Evolutionary conservation across 202 grass and related monocot genomes (phyloP).

Genomic region (Digitaria exilis): DNA sequence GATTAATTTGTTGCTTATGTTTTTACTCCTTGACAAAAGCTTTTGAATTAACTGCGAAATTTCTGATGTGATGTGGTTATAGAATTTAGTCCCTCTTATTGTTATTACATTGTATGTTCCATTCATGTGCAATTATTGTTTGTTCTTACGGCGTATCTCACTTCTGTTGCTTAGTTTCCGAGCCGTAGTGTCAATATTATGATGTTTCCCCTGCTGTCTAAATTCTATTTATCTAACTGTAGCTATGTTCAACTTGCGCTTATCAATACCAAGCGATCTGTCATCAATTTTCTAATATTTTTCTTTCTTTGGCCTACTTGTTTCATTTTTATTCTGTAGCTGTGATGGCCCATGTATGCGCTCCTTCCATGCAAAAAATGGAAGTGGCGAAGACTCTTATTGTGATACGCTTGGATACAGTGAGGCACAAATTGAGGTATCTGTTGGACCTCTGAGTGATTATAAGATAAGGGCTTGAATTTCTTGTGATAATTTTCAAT

Average conservation of each 20-base stretch:
- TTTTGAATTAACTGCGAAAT: not conserved
- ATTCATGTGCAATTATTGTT: not conserved
- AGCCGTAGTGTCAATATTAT: not conserved
- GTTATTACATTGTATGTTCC: slow-evolving; percentile 30
- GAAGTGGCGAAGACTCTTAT: slow-evolving; percentile 65
- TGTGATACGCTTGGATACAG: slow-evolving; percentile 77
- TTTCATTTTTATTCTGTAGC: slow-evolving; percentile 47
- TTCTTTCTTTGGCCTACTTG: slow-evolving; percentile 4
- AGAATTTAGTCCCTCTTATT: not conserved
- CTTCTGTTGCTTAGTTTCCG: not conserved
- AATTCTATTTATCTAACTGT: slow-evolving; percentile 27
- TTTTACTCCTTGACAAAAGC: not conserved
- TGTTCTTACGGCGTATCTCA: slow-evolving; percentile 28
- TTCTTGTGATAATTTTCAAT: slow-evolving; percentile 32
- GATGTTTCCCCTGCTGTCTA: not conserved
- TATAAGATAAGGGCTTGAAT: slow-evolving; percentile 25
- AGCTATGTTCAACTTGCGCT: slow-evolving; percentile 41
- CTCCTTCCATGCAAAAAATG: slow-evolving; percentile 86
- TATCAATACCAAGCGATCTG: not conserved
- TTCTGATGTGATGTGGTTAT: not conserved
- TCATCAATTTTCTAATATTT: slow-evolving; percentile 20
- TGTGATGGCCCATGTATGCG: slow-evolving; percentile 95
- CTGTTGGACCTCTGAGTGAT: slow-evolving; percentile 21
- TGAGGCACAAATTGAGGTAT: slow-evolving; percentile 67
- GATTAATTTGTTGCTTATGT: not conserved